Evolutionary conservation across 352 stramenopile genomes (phyloP).

Genomic region (Globisporangium solare): DNA sequence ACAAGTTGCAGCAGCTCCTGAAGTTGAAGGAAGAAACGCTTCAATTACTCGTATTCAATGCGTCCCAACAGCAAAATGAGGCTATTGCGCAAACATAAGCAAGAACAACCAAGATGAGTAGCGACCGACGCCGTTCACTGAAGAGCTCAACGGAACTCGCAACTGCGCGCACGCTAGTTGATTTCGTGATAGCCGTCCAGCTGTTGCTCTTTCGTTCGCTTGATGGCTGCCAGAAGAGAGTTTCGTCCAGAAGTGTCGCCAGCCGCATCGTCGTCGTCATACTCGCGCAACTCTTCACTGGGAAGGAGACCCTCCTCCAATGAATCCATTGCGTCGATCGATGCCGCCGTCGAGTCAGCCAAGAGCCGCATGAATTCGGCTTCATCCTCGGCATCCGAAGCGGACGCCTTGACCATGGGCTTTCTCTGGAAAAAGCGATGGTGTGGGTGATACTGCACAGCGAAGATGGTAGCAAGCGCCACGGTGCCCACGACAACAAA

Average conservation of each 20-base stretch:
- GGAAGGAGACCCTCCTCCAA: conserved; percentile 18
- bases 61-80: conserved; percentile 27
- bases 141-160: not conserved
- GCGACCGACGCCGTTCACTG: not conserved
- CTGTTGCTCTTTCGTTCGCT: conserved; percentile 22
- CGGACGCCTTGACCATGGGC: conserved; percentile 3
- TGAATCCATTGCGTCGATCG: conserved; percentile 7
- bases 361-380: conserved; percentile 12
- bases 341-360: not conserved
- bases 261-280: not conserved
- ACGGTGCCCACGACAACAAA: conserved; percentile 15
- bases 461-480: conserved; percentile 14
- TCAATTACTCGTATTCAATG: conserved; percentile 52
- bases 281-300: too few species aligned
- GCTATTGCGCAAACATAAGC: not conserved
- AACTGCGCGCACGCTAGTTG: conserved; percentile 12
- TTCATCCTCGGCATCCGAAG: conserved; percentile 4
- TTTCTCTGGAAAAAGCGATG: conserved; percentile 6
- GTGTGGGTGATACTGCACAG: conserved; percentile 18
- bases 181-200: conserved; percentile 34
- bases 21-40: conserved; percentile 59
- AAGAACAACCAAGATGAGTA: not conserved
- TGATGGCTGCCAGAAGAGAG: conserved; percentile 28
- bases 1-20: conserved; percentile 40
- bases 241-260: not conserved